Base-by-base conservation (phyloP, 495 filamentous ascomycete genomes). In the Penicillium mononematosum region DNA sequence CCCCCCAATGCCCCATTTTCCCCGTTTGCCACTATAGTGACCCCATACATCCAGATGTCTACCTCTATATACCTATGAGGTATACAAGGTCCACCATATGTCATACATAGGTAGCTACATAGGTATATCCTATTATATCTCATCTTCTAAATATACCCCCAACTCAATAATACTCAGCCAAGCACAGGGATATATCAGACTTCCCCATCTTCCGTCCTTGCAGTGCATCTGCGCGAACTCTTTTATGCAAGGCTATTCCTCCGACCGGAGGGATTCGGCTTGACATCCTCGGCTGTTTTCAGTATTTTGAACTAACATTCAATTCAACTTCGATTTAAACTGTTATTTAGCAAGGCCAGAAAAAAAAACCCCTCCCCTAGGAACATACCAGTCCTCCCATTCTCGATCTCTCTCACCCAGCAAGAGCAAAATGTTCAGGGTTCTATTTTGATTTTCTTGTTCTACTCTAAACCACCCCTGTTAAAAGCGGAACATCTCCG, bases 191-290 rank as follows among this genome's bases (percentile, higher is more conserved):
- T 63, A 58, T 63, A 52, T 27, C 36, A 36, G 50, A 64, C 64
- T 58, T 50, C 42, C 61, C 55, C 45, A 32, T 39, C 43, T n/a
- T 41, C 58, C 55, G 58, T 49, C 41, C 54, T 47, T 59, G 64
- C 64, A 62, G 60, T 64, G 58, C 58, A 58, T 53, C 59, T 50
- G 58, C 58, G 22, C 39, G 27, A 55, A 48, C 47, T 32, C 24
- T 54, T 50, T 22, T 19, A 43, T 57, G 48, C 43, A 56, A 22
- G 32, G 39, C 45, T 36, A 55, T 59, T 59, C 36, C 46, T 52
- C 58, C 58, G 58, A 44, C 29, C 58, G 58, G 56, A 59, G 52
- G 53, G 60, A 60, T 45, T 61, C 60, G 63, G 54, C 42, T 32
- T 43, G n/a, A 43, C 19, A 50, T 20, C 42, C 54, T 58, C 53